phyloP scores from a whole-genome alignment of 768 basidiomycete species.

The Mycena crocata region DNA sequence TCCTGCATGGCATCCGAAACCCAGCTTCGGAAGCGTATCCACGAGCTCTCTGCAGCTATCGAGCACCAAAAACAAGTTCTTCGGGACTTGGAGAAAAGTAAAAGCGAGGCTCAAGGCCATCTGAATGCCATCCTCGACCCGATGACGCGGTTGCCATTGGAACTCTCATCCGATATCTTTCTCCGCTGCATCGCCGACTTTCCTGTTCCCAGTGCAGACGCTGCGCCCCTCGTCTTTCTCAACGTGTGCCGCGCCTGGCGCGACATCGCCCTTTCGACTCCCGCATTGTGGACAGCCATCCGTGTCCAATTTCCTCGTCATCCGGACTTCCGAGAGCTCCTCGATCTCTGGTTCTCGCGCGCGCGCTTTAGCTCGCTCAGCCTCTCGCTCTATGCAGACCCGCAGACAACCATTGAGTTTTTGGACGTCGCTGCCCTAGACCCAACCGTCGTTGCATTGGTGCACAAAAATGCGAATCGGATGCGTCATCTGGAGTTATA shows the following conservation, averaged over 20 bases:
- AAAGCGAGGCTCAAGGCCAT: no score
- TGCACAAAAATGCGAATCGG: not conserved
- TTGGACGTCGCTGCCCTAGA: not conserved
- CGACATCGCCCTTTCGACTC: not conserved
- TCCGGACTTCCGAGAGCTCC: no score
- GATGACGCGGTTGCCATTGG: no score
- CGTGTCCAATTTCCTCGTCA: no score
- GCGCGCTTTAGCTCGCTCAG: no score
- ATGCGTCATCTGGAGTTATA: not conserved
- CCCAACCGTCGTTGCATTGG: not conserved
- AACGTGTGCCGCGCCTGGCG: constrained; percentile 1
- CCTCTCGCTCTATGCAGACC: not conserved
- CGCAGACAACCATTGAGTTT: not conserved
- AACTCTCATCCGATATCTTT: not conserved
- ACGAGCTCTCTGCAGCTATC: no score
- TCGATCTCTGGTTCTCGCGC: no score
- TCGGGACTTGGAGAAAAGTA: no score
- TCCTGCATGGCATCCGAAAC: no score
- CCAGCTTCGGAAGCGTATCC: no score
- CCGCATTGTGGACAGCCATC: not conserved
- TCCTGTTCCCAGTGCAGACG: not conserved
- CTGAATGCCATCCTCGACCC: no score
- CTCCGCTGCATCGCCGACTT: not conserved
- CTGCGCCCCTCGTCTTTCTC: not conserved
- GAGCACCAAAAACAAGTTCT: no score